Percentiles rank a stretch among this genome's conserved stretches.
These are phyloP conservation scores for Papiliotrema fonsecae DNA, from an alignment of 1,284 basidiomycete genomes.

Conservation along the genomic window DNA sequence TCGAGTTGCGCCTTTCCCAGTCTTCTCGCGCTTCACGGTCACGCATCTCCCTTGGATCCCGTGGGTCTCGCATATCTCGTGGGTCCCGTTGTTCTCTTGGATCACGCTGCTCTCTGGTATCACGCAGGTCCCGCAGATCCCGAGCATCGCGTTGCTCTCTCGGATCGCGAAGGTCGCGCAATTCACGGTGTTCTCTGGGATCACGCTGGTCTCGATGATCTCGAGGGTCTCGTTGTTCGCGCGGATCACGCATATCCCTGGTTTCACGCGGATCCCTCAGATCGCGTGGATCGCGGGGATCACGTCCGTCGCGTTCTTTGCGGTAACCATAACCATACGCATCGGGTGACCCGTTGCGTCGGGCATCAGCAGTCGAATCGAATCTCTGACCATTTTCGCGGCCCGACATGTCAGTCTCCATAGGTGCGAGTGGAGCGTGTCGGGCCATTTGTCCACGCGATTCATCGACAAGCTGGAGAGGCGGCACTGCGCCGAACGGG, in stretches of 20 bases:
- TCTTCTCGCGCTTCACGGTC: constrained; percentile 45
- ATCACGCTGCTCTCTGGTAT: constrained; percentile 4
- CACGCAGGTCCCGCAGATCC: too few relatives aligned
- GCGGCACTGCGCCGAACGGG: constrained; percentile 44
- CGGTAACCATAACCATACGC: too few relatives aligned
- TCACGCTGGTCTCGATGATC: constrained; percentile 4
- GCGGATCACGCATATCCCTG: too few relatives aligned
- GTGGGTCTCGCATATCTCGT: constrained; percentile 2
- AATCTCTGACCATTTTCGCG: background rate
- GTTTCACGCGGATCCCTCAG: too few relatives aligned
- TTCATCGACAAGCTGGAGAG: constrained; percentile 42
- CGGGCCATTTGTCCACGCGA: constrained; percentile 40
- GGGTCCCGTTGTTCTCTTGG: background rate
- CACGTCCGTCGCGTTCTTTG: too few relatives aligned
- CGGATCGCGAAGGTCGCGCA: too few relatives aligned
- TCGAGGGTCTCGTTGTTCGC: background rate
- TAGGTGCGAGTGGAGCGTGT: constrained; percentile 70
- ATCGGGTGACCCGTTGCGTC: background rate
- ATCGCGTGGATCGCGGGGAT: too few relatives aligned
- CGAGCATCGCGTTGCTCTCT: too few relatives aligned
- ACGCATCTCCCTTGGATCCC: constrained; percentile 20
- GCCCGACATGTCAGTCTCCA: constrained; percentile 69
- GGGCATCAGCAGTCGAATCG: background rate
- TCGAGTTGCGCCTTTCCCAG: constrained; percentile 41
- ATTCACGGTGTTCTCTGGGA: too few relatives aligned